A percentile compares a stretch with the other conserved stretches of the same genome.
These are phyloP conservation scores for Graphilbum fragrans DNA, from an alignment of 2,329 filamentous ascomycete species.

Conservation along the genomic window DNA sequence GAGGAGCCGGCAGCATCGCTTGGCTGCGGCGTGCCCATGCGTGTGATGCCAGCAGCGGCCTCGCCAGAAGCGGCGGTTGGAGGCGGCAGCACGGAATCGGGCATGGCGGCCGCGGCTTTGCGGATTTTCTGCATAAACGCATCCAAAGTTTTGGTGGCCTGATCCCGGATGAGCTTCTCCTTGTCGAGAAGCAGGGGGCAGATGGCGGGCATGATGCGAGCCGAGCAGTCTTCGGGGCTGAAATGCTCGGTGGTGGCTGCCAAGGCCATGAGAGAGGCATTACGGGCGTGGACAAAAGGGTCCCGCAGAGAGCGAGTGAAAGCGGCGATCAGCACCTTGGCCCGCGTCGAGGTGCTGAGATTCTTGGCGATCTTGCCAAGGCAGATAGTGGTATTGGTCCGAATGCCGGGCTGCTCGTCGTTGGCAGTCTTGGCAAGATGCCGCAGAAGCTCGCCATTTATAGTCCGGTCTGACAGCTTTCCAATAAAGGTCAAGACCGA, in stretches of 20 bases:
- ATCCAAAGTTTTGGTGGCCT: slow-evolving; percentile 82
- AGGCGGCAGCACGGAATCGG: slow-evolving; percentile 66
- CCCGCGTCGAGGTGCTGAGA: slow-evolving; percentile 62
- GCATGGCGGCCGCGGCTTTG: slow-evolving; percentile 65
- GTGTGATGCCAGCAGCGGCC: slow-evolving; percentile 42
- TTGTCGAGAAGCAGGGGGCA: slow-evolving; percentile 84
- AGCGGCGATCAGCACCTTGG: slow-evolving; percentile 86
- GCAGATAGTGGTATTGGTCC: slow-evolving; percentile 97
- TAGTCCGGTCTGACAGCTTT: slow-evolving; percentile 82
- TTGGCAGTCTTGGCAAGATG: slow-evolving; percentile 93
- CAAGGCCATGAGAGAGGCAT: slow-evolving; percentile 76
- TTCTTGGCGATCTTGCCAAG: slow-evolving; percentile 92
- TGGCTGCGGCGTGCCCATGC: slow-evolving; percentile 68
- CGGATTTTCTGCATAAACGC: slow-evolving; percentile 72
- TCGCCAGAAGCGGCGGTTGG: slow-evolving; percentile 39
- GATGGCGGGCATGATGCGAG: slow-evolving; percentile 69
- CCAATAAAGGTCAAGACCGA: slow-evolving; percentile 76
- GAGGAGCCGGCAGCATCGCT: slow-evolving; percentile 31
- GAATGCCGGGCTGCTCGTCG: slow-evolving; percentile 91
- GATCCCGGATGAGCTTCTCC: slow-evolving; percentile 87
- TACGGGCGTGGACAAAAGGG: slow-evolving; percentile 88
- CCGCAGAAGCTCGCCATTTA: slow-evolving; percentile 86
- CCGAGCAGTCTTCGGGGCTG: slow-evolving; percentile 78
- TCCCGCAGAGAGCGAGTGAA: slow-evolving; percentile 84
- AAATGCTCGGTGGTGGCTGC: slow-evolving; percentile 79